phyloP scores from a whole-genome alignment of 2,329 filamentous ascomycete species.

The Bipolaris oryzae region DNA sequence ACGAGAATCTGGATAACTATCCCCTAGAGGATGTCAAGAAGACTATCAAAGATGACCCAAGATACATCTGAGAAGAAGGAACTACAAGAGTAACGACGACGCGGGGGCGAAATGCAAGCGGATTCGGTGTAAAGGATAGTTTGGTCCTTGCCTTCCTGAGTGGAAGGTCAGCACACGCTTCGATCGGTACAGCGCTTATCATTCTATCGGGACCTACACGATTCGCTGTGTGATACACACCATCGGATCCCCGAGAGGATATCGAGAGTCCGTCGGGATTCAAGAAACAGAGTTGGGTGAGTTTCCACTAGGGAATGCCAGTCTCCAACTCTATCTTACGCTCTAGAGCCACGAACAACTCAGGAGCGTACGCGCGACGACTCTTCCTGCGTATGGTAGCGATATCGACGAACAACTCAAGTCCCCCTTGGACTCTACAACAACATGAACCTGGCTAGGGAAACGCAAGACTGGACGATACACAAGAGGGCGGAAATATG shows the following conservation, averaged over 20 bases:
- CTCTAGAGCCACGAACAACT: too few species aligned
- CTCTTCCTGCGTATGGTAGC: too few species aligned
- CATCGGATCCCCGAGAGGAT: neutral
- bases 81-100: neutral
- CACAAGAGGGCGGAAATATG: too few species aligned
- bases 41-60: conserved; percentile 28
- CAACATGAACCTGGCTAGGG: too few species aligned
- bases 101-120: neutral
- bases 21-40: conserved; percentile 36
- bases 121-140: neutral
- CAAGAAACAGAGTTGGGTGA: too few species aligned
- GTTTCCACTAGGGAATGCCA: too few species aligned
- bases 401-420: too few species aligned
- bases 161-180: neutral
- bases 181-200: neutral
- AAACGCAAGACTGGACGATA: too few species aligned
- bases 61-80: conserved; percentile 25
- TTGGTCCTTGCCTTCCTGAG: neutral
- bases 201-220: neutral
- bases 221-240: neutral
- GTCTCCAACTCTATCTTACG: too few species aligned
- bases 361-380: too few species aligned
- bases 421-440: too few species aligned
- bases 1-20: conserved; percentile 27
- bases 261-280: neutral